Evolutionary conservation across 2,329 filamentous ascomycete genomes (phyloP).

Genomic region (Xylaria sp.): DNA sequence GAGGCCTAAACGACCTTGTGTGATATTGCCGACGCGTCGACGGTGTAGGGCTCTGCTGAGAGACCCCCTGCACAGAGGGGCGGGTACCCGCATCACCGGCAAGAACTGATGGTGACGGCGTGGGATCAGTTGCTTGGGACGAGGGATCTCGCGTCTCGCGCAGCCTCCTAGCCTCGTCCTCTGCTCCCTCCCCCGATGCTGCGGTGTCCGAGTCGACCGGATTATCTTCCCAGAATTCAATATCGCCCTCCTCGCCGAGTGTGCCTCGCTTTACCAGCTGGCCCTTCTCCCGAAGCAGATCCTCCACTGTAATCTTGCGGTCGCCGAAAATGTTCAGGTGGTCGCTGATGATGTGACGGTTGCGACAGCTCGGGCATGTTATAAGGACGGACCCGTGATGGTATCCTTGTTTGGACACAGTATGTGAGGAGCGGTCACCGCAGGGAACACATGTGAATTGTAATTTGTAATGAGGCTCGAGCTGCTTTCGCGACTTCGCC

Average conservation of each 20-base stretch:
- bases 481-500: conserved; percentile 47
- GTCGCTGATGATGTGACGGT: conserved; percentile 91
- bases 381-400: conserved; percentile 90
- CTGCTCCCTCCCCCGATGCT: neutral
- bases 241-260: conserved; percentile 79
- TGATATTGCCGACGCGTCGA: conserved; percentile 45
- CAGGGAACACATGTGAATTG: conserved; percentile 95
- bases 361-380: conserved; percentile 85
- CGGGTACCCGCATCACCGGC: conserved; percentile 33
- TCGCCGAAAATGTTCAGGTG: conserved; percentile 84
- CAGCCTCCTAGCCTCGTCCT: conserved; percentile 18
- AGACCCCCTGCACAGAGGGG: conserved; percentile 33
- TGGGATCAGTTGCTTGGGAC: conserved; percentile 33
- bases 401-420: conserved; percentile 93
- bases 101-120: conserved; percentile 22
- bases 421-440: conserved; percentile 80
- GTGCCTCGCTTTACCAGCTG: conserved; percentile 76
- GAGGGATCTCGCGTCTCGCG: conserved; percentile 36
- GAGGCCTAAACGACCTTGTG: neutral
- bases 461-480: conserved; percentile 80
- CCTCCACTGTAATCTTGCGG: conserved; percentile 75
- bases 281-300: conserved; percentile 80
- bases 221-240: conserved; percentile 91
- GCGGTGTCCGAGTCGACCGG: conserved; percentile 40
- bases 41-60: conserved; percentile 33